Base-by-base conservation (phyloP, 148 eudicot species). In the Cornus suecica region DNA sequence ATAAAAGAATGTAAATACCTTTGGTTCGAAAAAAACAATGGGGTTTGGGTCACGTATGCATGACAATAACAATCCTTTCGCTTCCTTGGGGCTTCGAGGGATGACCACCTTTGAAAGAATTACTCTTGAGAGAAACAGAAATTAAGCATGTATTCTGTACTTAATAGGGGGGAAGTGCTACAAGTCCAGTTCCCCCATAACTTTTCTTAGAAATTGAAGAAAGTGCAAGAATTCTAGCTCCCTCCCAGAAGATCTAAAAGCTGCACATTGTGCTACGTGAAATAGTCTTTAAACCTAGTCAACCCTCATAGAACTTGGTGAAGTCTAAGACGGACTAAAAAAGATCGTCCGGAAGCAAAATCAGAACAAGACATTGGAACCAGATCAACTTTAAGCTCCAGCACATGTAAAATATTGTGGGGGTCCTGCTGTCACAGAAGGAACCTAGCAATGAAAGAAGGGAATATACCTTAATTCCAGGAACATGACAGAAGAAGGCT, bases 401-500 rank as follows among this genome's bases (percentile, higher is more conserved):
- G 58, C n/a, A 41, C 26, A 4, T 29, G 26, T 28, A 73, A 26
- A 8, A 10, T 26, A 37, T 64, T 25, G 20, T 42, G 56, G 30
- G 23, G 23, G 41, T 22, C 14, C 64, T 74, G 58, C 42, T 24
- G 63, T 62, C 24, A 66, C 48, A 41, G 31, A 70, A 64, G 25
- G 20, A 79, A 41, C 15, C 52, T 56, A 26, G 10, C 28, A 61
- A 68, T 30, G 31, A 7, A 32, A 31, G 42, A 45, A 37, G 16
- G 65, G 72, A 11, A 71, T 73, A 70, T 81, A 92, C 99, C 94
- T 95, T 95, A 81, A 95, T 79, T 70, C 99, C 99, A 78, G 99
- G 99, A 85, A 95, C 99, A 75, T 95, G 99, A 79, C 99, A 95
- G 81, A 95, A 95, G 76, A 95, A 93, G 67, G 99, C 94, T 88